These are phyloP conservation scores for Mucor saturninus DNA, from an alignment of 371 early-diverging fungal species.

Conservation along the genomic window DNA sequence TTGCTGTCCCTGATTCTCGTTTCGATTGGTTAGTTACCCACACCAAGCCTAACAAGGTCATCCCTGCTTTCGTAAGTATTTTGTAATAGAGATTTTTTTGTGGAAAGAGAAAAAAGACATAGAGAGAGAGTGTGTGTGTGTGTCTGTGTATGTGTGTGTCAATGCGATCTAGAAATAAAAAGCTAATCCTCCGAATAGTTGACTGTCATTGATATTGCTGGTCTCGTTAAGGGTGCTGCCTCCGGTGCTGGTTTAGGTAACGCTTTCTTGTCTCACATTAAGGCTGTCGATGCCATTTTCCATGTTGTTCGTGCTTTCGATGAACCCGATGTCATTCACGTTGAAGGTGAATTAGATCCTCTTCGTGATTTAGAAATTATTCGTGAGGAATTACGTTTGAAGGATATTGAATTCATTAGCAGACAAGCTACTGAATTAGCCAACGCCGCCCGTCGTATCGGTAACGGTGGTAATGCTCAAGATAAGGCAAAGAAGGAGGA, in stretches of 20 bases:
- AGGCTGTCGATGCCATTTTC: slow-evolving; percentile 98
- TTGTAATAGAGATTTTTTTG: too few species aligned
- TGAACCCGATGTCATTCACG: slow-evolving; percentile 93
- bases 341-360: slow-evolving; percentile 96
- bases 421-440: slow-evolving; percentile 70
- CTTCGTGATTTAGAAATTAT: slow-evolving; percentile 96
- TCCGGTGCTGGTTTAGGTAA: slow-evolving; percentile 97
- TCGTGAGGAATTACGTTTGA: slow-evolving; percentile 93
- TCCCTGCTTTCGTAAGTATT: slow-evolving; percentile 70
- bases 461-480: slow-evolving; percentile 77
- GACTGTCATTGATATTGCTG: slow-evolving; percentile 98
- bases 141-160: too few species aligned
- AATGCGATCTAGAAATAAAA: background rate
- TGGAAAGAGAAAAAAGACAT: slow-evolving; percentile 1
- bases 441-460: slow-evolving; percentile 65
- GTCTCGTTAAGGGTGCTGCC: slow-evolving; percentile 96
- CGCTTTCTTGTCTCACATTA: slow-evolving; percentile 96
- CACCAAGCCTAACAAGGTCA: slow-evolving; percentile 71
- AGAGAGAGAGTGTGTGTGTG: slow-evolving; percentile 27
- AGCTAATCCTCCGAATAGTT: slow-evolving; percentile 49
- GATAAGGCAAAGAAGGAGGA: slow-evolving; percentile 95
- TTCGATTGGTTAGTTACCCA: slow-evolving; percentile 86
- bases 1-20: slow-evolving; percentile 92
- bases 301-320: slow-evolving; percentile 95
- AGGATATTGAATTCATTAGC: slow-evolving; percentile 90